Evolutionary conservation across 2,329 filamentous ascomycete species (phyloP), one percentile per base, ranked within the genome.

Genomic region (Stemphylium lycopersici): DNA sequence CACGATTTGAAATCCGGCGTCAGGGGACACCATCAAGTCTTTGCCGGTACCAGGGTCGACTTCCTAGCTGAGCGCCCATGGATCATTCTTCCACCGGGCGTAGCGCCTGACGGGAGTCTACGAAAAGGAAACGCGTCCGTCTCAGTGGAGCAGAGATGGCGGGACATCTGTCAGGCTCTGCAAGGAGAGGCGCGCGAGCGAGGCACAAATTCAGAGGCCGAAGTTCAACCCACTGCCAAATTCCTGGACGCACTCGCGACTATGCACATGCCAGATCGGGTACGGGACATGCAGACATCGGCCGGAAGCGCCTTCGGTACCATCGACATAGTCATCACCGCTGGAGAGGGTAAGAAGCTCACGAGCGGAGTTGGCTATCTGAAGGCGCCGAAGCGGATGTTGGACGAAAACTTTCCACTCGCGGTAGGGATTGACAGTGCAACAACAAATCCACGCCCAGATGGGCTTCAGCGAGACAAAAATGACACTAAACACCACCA

Each of bases 51-150:
- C 10, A 69, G 78, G 10, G 61, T 77, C 15, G 67, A 76, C 31
- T 69, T 64, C 12, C 67, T 78, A 44, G 56, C 72, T 3, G 80
- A 82, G 62, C 74, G 76, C 41, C 77, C 79, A 4, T 81, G 78
- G 79, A 58, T 78, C 2, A 68, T 81, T 22, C 52, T 74, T 7
- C 66, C 75, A 12, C 53, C 67, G 1, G 61, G 51, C 4, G 52
- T 63, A 22, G 59, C 65, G 16, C 51, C 58, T n/a, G 63, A 73
- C 45, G 67, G 63, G 6, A 63, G 50, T 16, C n/a, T 51, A 12
- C 38, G 53, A 37, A 56, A 48, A 3, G n/a, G 59, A 39, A 39
- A 47, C 40, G 13, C 4, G 18, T 26, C 52, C 5, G 52, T 52
- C 22, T 45, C 52, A 10, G 45, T 37, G 3, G 22, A 47, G 13